Percentiles rank a stretch among this genome's conserved stretches.
phyloP scores from a whole-genome alignment of 192 early-diverging fungal genomes.

The Mortierella antarctica region DNA sequence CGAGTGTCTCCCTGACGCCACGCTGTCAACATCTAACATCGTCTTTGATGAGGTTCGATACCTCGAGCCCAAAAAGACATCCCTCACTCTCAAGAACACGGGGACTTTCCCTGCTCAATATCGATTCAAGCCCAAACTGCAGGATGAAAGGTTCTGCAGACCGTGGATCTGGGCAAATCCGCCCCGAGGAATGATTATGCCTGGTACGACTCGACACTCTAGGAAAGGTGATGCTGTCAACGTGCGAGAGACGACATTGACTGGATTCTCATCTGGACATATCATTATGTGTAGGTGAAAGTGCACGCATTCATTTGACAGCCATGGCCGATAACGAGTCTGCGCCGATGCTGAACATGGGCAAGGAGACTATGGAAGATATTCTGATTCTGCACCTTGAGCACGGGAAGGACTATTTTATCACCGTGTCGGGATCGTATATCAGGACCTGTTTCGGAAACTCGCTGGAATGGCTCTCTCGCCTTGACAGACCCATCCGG shows the following conservation, averaged over 20 bases:
- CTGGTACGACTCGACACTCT: constrained; percentile 58
- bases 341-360: constrained; percentile 66
- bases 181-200: constrained; percentile 74
- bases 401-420: constrained; percentile 87
- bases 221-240: background rate
- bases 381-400: constrained; percentile 86
- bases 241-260: background rate
- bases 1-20: constrained; percentile 78
- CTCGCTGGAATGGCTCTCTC: constrained; percentile 72
- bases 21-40: constrained; percentile 65
- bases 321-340: constrained; percentile 63
- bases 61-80: constrained; percentile 60
- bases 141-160: constrained; percentile 64
- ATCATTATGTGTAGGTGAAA: constrained; percentile 61
- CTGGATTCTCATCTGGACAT: background rate
- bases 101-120: constrained; percentile 81
- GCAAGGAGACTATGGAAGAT: constrained; percentile 71
- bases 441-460: constrained; percentile 80
- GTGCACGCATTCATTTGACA: constrained; percentile 66
- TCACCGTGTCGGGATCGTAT: constrained; percentile 79
- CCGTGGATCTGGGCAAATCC: constrained; percentile 84
- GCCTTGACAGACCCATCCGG: constrained; percentile 67
- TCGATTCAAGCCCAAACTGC: constrained; percentile 77
- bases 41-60: constrained; percentile 80
- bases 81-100: constrained; percentile 75